Evolutionary conservation across 2,329 filamentous ascomycete species (phyloP), one percentile per base, ranked within the genome.

Genomic region (Arthrobotrys sphaeroides): DNA sequence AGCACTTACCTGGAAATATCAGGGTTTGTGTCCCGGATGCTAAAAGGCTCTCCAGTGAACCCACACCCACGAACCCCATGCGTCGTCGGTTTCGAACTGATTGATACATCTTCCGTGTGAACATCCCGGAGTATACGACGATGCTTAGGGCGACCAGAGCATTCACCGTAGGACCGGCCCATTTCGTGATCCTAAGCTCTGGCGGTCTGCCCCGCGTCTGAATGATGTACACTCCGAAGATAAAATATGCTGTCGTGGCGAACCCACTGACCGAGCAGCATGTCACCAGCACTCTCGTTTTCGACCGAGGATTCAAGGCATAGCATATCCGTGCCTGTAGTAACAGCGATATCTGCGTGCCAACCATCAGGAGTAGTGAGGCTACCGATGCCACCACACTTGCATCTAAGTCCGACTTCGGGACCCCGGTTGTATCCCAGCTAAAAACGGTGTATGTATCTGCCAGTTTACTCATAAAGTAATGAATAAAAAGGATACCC

Each of bases 321-420:
- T 86, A 89, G 42, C 91, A 86, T n/a, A 89, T 87, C 59, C 87
- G 85, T 7, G 89, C 85, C 80, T 91, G 90, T 12, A 90, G 81
- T 36, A 89, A 84, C 16, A 91, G 84, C 2, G 88, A 90, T 4
- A 83, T 77, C 80, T 89, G 85, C 76, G 90, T 84, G 55, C 84
- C 85, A 45, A 86, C 80, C 45, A 87, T 82, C 67, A 90, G 83
- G 1, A 90, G 61, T 6, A 87, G 80, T 43, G 83, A 84, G 49
- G 89, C 81, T 59, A 88, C 81, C 4, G 83, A 83, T 2, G 83
- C 83, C 7, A 85, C 80, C 57, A 89, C 82, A 2, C 85, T 86
- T 45, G 82, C 83, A 16, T 82, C 84, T 57, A 84, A 84, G 20
- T 85, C 84, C 0, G 81, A 80, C 7, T 53, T 20, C 0, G 84